A percentile compares a stretch with the other conserved stretches of the same genome.
phyloP scores from a whole-genome alignment of 2,329 filamentous ascomycete genomes.

The Orbilia blumenaviensis region DNA sequence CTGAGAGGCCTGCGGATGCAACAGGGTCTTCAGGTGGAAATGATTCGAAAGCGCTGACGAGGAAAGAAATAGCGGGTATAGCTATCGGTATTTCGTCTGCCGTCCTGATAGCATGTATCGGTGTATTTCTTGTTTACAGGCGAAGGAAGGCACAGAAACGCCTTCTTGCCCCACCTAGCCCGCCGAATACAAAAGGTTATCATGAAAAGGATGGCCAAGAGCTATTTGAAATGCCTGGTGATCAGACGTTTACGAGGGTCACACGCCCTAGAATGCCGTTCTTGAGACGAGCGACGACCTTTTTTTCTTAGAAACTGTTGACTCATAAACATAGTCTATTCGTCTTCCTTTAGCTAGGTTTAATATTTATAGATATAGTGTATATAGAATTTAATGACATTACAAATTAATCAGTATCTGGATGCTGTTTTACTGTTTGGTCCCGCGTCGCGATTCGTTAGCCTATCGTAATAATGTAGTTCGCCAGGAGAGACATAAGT shows the following conservation, averaged over 20 bases:
- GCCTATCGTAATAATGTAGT: too few species aligned
- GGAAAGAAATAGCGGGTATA: neutral
- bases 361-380: too few species aligned
- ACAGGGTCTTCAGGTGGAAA: neutral
- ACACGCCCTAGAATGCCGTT: neutral
- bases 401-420: too few species aligned
- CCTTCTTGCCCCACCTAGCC: neutral
- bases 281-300: neutral
- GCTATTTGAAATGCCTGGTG: neutral
- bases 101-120: neutral
- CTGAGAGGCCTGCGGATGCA: neutral
- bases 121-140: neutral
- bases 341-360: too few species aligned
- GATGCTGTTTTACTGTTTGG: too few species aligned
- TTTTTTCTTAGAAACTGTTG: neutral
- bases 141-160: neutral
- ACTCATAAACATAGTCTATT: neutral
- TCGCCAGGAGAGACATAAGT: too few species aligned
- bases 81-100: neutral
- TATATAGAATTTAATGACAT: too few species aligned
- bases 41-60: neutral
- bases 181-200: neutral
- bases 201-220: neutral
- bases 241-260: neutral
- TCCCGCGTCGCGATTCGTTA: too few species aligned